A percentile compares a stretch with the other conserved stretches of the same genome.
Conservation (phyloP, 495 filamentous ascomycete genomes). For the Cercophora scortea region DNA sequence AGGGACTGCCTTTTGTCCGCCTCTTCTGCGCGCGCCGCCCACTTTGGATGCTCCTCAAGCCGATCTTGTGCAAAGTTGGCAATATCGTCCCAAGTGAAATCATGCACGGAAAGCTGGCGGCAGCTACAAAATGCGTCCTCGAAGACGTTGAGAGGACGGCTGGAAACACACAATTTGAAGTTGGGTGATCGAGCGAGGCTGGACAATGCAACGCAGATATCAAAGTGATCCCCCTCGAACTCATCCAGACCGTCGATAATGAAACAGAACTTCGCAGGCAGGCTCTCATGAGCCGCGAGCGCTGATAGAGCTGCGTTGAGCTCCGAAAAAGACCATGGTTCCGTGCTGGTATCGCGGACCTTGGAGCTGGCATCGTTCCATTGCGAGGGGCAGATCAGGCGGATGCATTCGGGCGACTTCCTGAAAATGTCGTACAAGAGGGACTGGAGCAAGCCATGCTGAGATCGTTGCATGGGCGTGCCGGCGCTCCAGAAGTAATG, state of each 20-base stretch:
- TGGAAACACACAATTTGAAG: conserved; percentile 44
- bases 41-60: neutral
- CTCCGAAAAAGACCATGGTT: neutral
- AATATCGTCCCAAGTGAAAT: conserved; percentile 27
- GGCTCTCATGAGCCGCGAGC: neutral
- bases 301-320: neutral
- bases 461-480: conserved; percentile 29
- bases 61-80: neutral
- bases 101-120: conserved; percentile 9
- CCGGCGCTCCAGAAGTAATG: conserved; percentile 33
- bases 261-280: conserved; percentile 11
- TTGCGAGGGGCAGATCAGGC: neutral
- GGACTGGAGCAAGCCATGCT: conserved; percentile 33
- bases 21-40: neutral
- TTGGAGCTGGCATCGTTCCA: neutral
- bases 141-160: conserved; percentile 41
- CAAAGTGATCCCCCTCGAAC: conserved; percentile 11
- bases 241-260: conserved; percentile 24
- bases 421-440: conserved; percentile 34
- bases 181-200: conserved; percentile 4
- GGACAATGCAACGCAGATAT: conserved; percentile 1
- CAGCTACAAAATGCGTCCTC: conserved; percentile 24
- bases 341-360: neutral
- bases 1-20: neutral
- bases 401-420: conserved; percentile 15